Base-by-base conservation (phyloP, 73 alveolate genomes). In the Blepharisma japonicum region DNA sequence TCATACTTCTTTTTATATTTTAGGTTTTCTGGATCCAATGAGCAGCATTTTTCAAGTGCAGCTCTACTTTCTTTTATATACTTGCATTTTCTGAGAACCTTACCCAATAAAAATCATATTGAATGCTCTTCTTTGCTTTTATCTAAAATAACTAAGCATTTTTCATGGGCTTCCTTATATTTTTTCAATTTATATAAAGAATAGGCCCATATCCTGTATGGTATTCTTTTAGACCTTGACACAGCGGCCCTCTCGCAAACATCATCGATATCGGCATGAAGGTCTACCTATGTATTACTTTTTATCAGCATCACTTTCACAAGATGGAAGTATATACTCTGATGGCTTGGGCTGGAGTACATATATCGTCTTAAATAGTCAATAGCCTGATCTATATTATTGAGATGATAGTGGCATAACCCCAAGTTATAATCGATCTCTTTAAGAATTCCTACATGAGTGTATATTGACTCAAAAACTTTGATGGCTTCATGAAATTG, bases 361-460 rank as follows among this genome's bases (percentile, higher is more conserved):
- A 53, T 11, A 53, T 53, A 53, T 20, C 23, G n/a, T 4, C 23
- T 53, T 14, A 53, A 20, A 4, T 14, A 53, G 0, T 53, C 23
- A 14, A 20, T 14, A 1, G 67, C 67, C 23, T 53, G n/a, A 20
- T 11, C 27, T 1, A 53, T 11, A 20, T 53, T 53, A 14, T 20
- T 20, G n/a, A 53, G 67, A 53, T 53, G 67, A 53, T 53, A 53
- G 23, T 53, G 67, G 67, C 67, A 53, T 53, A 53, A 53, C n/a
- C 67, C 67, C 4, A 53, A 14, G 23, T 53, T 53, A 20, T 53
- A 53, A 4, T 53, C 67, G 4, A 53, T 53, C 4, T 53, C 67
- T 53, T 20, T 11, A 53, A 53, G 67, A 14, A 20, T 2, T 0
- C 27, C 27, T 14, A 20, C 67, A 4, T 53, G n/a, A 4, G 27